Evolutionary conservation across 2,329 filamentous ascomycete species (phyloP).

Genomic region (Blastomyces gilchristii): DNA sequence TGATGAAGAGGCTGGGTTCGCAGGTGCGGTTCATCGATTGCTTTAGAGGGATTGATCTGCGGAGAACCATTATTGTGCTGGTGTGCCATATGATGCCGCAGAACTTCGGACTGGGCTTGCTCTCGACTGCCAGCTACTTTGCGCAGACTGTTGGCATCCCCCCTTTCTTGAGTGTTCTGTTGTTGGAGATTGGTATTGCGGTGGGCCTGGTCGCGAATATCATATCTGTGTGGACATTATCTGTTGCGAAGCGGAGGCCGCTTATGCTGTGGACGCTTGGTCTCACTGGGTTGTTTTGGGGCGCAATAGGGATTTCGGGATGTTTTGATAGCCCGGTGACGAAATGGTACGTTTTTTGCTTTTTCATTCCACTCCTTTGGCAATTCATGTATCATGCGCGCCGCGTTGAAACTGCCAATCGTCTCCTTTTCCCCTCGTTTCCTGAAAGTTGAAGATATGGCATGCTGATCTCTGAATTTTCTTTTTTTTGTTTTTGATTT

Average conservation of each 20-base stretch:
- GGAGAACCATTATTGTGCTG: constrained; percentile 25
- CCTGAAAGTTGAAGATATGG: not conserved
- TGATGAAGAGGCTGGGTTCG: constrained; percentile 24
- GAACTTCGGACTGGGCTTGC: constrained; percentile 38
- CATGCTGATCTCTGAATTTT: too few relatives aligned
- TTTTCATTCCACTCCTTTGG: not conserved
- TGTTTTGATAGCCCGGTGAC: constrained; percentile 32
- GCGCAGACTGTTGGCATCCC: constrained; percentile 28
- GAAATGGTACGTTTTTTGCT: constrained; percentile 28
- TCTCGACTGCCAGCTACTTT: constrained; percentile 37
- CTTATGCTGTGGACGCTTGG: constrained; percentile 30
- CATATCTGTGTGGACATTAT: constrained; percentile 37
- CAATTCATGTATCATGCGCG: not conserved
- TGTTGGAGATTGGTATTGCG: constrained; percentile 39
- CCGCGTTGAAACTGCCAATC: not conserved
- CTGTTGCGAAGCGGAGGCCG: constrained; percentile 32
- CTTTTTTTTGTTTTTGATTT: not conserved
- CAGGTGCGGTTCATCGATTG: constrained; percentile 24
- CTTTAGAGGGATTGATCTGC: constrained; percentile 19
- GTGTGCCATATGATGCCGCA: constrained; percentile 37
- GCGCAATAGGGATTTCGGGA: constrained; percentile 40
- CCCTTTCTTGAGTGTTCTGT: constrained; percentile 27
- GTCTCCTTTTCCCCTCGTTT: too few relatives aligned
- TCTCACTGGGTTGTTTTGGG: constrained; percentile 32
- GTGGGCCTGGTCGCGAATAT: constrained; percentile 39